Percentiles rank a stretch among this genome's conserved stretches.
These are phyloP conservation scores for Xerocomus minutiporus DNA, from an alignment of 1,284 basidiomycete species.

Conservation along the genomic window DNA sequence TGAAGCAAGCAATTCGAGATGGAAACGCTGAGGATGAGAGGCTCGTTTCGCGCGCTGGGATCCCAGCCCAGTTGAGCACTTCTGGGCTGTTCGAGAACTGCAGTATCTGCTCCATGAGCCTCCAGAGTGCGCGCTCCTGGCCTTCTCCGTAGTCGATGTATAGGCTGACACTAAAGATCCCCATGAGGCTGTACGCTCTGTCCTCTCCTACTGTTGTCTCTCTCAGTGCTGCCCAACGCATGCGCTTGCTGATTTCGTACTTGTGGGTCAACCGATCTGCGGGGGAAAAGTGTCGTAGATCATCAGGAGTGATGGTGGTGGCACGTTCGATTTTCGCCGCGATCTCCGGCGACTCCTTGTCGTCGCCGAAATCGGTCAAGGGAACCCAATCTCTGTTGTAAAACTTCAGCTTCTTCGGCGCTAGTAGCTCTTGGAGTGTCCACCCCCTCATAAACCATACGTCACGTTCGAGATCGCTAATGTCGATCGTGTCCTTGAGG, in stretches of 20 bases:
- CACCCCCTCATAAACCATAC: background rate
- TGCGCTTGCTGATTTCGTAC: conserved; percentile 1
- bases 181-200: background rate
- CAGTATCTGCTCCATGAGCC: background rate
- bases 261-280: background rate
- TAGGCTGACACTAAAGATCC: background rate
- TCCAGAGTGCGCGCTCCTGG: background rate
- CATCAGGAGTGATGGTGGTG: background rate
- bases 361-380: background rate
- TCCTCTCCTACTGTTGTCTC: background rate
- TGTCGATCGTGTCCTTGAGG: background rate
- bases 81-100: conserved; percentile 1
- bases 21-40: background rate
- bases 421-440: background rate
- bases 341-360: background rate
- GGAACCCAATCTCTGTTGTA: background rate
- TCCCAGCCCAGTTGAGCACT: background rate
- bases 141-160: background rate
- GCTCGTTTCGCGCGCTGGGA: background rate
- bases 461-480: background rate
- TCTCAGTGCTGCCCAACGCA: background rate
- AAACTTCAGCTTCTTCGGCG: background rate
- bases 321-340: background rate
- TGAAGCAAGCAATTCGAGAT: background rate
- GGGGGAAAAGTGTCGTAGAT: background rate